Evolutionary conservation across 331 rosid genomes (phyloP).

Genomic region (Telfairia occidentalis): DNA sequence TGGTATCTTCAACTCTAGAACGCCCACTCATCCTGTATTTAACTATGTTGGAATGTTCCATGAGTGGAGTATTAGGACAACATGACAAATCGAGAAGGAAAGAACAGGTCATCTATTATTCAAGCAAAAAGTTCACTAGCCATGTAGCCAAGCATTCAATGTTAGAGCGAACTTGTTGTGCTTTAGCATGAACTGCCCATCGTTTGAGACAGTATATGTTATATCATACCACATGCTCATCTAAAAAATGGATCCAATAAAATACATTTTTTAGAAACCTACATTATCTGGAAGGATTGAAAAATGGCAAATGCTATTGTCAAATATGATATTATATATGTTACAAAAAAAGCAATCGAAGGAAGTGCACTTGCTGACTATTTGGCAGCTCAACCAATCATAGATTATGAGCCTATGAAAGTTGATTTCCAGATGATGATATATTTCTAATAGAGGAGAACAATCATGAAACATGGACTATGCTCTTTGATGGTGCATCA

Average conservation of each 20-base stretch:
- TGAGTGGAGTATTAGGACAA: background rate
- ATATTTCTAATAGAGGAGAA: background rate
- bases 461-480: too few relatives aligned
- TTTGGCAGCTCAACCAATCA: background rate
- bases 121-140: background rate
- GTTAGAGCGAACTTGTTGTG: background rate
- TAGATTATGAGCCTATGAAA: background rate
- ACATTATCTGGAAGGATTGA: background rate
- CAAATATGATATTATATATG: background rate
- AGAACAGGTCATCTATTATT: background rate
- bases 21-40: too few relatives aligned
- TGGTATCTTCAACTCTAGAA: too few relatives aligned
- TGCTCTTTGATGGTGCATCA: too few relatives aligned
- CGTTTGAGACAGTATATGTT: background rate
- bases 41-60: too few relatives aligned
- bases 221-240: background rate
- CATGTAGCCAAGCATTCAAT: background rate
- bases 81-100: background rate
- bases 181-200: background rate
- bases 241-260: background rate
- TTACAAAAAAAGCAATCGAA: background rate
- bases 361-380: background rate
- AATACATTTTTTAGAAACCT: background rate
- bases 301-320: background rate
- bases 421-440: background rate